Percentiles rank a stretch among this genome's conserved stretches.
These are phyloP conservation scores for Epichloe coenophiala DNA, from an alignment of 2,329 filamentous ascomycete species.

Conservation along the genomic window DNA sequence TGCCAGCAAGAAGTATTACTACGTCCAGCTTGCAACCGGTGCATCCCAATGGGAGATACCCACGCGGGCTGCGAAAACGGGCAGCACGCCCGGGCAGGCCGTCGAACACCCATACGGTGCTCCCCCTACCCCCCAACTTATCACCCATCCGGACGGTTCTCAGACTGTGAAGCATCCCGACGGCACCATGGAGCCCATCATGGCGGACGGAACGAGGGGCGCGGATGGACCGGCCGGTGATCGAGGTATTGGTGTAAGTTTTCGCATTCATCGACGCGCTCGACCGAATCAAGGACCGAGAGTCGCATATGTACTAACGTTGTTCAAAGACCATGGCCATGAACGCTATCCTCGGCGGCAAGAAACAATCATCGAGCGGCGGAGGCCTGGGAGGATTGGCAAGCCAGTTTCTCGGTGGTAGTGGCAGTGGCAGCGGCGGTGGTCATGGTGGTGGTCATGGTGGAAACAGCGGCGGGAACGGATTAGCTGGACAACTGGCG, in stretches of 20 bases:
- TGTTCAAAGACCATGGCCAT: constrained; percentile 40
- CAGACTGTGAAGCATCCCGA: constrained; percentile 48
- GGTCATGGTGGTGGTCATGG: constrained; percentile 20
- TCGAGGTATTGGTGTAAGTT: constrained; percentile 49
- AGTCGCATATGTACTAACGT: neutral
- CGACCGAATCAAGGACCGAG: neutral
- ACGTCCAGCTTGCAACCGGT: constrained; percentile 58
- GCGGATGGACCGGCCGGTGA: constrained; percentile 41
- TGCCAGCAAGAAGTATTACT: constrained; percentile 52
- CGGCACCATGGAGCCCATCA: constrained; percentile 45
- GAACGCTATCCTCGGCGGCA: constrained; percentile 42
- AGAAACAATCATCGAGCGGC: constrained; percentile 18
- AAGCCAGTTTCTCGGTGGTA: constrained; percentile 1
- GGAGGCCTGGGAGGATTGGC: constrained; percentile 9
- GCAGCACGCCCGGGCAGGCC: constrained; percentile 42
- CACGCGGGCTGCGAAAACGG: constrained; percentile 47
- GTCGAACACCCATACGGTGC: constrained; percentile 50
- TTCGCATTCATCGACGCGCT: neutral
- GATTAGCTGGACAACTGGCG: constrained; percentile 39
- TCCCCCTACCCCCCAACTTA: constrained; percentile 37
- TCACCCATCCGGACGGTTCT: constrained; percentile 48
- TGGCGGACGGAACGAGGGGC: constrained; percentile 38
- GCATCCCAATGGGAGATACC: constrained; percentile 63
- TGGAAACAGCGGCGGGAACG: constrained; percentile 24
- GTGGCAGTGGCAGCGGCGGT: constrained; percentile 9